Evolutionary conservation across 2,329 filamentous ascomycete species (phyloP).

Genomic region (Talaromyces sp.): DNA sequence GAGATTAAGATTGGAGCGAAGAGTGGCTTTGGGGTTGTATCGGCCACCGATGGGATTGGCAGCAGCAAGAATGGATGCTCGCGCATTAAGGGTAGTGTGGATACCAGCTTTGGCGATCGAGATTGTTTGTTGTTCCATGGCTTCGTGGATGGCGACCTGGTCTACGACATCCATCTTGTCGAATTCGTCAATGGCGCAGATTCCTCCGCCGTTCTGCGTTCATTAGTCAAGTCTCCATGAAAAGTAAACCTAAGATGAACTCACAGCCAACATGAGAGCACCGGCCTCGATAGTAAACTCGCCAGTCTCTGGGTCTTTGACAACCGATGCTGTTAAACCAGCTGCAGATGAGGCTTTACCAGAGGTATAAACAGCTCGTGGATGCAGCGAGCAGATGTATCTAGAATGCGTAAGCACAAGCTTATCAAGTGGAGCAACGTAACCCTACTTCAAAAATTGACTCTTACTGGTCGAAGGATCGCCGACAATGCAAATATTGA

Average conservation of each 20-base stretch:
- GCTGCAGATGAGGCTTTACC: slow-evolving; percentile 96
- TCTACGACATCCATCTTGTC: slow-evolving; percentile 99
- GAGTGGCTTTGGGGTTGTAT: slow-evolving; percentile 91
- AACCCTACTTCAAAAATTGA: slow-evolving; percentile 77
- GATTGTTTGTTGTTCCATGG: slow-evolving; percentile 99
- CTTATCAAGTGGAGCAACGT: background rate
- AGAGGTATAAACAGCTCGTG: slow-evolving; percentile 93
- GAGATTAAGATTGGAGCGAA: slow-evolving; percentile 97
- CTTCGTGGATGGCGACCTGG: slow-evolving; percentile 98
- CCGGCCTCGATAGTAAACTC: slow-evolving; percentile 99
- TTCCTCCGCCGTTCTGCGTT: slow-evolving; percentile 68
- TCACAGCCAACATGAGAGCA: slow-evolving; percentile 85
- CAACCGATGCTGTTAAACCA: slow-evolving; percentile 92
- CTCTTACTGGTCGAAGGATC: slow-evolving; percentile 97
- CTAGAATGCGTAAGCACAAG: slow-evolving; percentile 27
- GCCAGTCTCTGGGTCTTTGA: slow-evolving; percentile 97
- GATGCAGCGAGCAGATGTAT: slow-evolving; percentile 95
- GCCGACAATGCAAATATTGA: slow-evolving; percentile 98
- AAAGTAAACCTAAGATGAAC: slow-evolving; percentile 16
- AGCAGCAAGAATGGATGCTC: slow-evolving; percentile 91
- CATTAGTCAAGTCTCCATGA: slow-evolving; percentile 1
- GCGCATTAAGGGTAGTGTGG: slow-evolving; percentile 92
- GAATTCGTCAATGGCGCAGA: slow-evolving; percentile 98
- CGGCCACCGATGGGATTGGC: slow-evolving; percentile 93
- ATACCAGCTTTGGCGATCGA: slow-evolving; percentile 98